Conservation (phyloP, 768 basidiomycete genomes). For the Leccinum barrowsii region DNA sequence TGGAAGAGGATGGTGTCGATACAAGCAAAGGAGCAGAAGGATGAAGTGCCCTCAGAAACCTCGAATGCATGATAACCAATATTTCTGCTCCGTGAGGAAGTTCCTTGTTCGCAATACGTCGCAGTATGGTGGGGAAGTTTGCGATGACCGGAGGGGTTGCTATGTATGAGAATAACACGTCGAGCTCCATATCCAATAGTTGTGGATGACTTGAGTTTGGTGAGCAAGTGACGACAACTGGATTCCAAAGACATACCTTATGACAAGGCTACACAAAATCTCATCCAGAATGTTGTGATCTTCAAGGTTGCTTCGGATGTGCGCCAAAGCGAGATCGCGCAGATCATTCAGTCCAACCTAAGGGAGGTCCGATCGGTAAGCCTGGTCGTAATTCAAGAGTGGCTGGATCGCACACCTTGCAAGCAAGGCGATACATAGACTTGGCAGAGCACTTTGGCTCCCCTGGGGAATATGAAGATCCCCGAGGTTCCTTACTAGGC, state of each 20-base stretch:
- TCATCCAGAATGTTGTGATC: constrained; percentile 25
- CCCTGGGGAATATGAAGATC: neutral
- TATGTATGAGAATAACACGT: constrained; percentile 14
- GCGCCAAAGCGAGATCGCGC: constrained; percentile 14
- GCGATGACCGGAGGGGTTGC: neutral
- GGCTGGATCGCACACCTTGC: constrained; percentile 27
- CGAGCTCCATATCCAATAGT: constrained; percentile 24
- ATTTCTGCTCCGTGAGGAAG: constrained; percentile 18
- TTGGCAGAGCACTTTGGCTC: constrained; percentile 36
- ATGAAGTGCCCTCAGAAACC: constrained; percentile 10
- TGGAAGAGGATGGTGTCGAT: neutral
- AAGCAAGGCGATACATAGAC: constrained; percentile 42
- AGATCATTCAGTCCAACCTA: constrained; percentile 22
- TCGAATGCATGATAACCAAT: constrained; percentile 16
- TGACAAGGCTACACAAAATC: constrained; percentile 16
- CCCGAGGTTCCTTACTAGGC: neutral
- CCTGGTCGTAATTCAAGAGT: no score
- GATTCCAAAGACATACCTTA: constrained; percentile 9
- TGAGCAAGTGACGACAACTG: neutral
- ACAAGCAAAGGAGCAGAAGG: neutral
- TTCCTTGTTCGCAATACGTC: neutral
- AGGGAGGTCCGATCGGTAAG: neutral
- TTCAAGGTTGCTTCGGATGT: constrained; percentile 16
- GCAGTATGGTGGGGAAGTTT: neutral
- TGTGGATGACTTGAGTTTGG: constrained; percentile 7